phyloP scores from a whole-genome alignment of 805 yeast genomes.

The Yarrowia hollandica region DNA sequence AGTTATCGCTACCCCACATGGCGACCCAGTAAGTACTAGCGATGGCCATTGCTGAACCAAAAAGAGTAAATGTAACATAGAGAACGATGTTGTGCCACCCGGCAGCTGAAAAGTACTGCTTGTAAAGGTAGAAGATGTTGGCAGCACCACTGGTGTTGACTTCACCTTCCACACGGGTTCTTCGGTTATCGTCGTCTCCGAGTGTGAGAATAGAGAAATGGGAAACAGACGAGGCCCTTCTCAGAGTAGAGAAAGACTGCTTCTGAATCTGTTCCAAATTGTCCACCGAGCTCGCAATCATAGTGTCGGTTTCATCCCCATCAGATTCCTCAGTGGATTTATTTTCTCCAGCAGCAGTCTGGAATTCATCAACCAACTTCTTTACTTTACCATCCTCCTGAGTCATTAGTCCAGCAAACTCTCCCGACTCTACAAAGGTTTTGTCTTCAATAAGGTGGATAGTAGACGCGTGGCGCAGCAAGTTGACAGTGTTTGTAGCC shows the following conservation, averaged over 20 bases:
- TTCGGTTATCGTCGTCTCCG: neutral
- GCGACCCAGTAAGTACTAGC: constrained; percentile 78
- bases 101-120: constrained; percentile 77
- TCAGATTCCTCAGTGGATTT: neutral
- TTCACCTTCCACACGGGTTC: constrained; percentile 12
- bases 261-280: neutral
- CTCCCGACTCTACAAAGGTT: constrained; percentile 61
- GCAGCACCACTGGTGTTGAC: constrained; percentile 18
- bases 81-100: constrained; percentile 44
- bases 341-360: constrained; percentile 1
- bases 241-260: constrained; percentile 30
- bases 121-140: constrained; percentile 59
- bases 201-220: constrained; percentile 3
- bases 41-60: constrained; percentile 57
- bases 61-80: constrained; percentile 46
- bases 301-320: neutral
- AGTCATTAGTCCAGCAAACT: constrained; percentile 52
- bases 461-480: constrained; percentile 69
- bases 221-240: constrained; percentile 57
- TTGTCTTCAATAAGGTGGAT: constrained; percentile 64
- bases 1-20: constrained; percentile 83
- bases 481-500: constrained; percentile 81
- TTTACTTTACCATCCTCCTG: constrained; percentile 15
- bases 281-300: neutral
- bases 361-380: constrained; percentile 22